Evolutionary conservation across 352 stramenopile genomes (phyloP), one percentile per base, ranked within the genome.

Genomic region (Phytophthora sp.): DNA sequence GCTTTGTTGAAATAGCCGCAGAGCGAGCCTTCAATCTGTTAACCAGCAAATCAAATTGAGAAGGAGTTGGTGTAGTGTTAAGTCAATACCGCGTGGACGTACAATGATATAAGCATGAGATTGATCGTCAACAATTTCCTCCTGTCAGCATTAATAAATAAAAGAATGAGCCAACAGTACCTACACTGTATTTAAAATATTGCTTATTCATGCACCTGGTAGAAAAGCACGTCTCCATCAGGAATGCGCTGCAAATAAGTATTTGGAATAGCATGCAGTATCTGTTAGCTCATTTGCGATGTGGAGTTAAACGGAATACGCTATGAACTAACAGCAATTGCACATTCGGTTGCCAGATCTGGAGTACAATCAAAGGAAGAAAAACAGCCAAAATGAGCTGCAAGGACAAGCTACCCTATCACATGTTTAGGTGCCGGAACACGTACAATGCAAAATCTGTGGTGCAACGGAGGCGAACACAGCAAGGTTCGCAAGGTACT

Each of bases 141-240:
- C 77, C 74, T 89, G 61, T n/a, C 17, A 63, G n/a, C 23, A 32
- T n/a, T n/a, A 54, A 42, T 23, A 4, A 6, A 4, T 34, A 13
- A 1, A 55, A 24, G 32, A 24, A 7, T n/a, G 27, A 51, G 17
- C 15, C n/a, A 18, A 24, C 10, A 30, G 9, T n/a, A 52, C 5
- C 15, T n/a, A 30, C 9, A 8, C n/a, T n/a, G n/a, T n/a, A n/a
- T 21, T 23, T 23, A 42, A 3, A 42, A 8, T 13, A 42, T 18
- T 11, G 13, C 12, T 17, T 9, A 15, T 42, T 23, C 4, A 15
- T 24, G 10, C 18, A 81, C 77, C 65, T 88, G 78, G 44, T 92
- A 89, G 55, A 76, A 88, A 4, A 92, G 66, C 8, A 90, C 77
- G 26, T 90, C 82, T 12, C 82, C 82, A 53, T 92, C 82, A n/a